Evolutionary conservation across 805 yeast genomes (phyloP), one percentile per base, ranked within the genome.

Genomic region (Metschnikowia cubensis): DNA sequence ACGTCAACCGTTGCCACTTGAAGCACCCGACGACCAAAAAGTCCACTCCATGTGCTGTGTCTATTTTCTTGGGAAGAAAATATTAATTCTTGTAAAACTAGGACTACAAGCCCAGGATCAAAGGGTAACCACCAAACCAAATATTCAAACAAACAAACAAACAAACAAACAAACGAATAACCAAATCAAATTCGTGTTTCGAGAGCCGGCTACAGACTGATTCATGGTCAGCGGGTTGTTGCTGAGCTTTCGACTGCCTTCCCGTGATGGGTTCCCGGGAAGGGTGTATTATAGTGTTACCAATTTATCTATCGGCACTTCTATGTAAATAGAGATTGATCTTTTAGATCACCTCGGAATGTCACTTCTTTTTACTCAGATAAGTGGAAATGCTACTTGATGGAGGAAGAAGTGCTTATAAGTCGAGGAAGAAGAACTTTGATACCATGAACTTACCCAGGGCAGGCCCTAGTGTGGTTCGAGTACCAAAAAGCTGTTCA

Each of bases 61-160:
- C 70, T 42, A 71, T 73, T 57, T 71, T 76, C 54, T 62, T 73
- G 59, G 73, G 74, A 39, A 71, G 68, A 53, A 64, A 66, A 54
- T 43, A 35, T 15, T 43, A 35, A 15, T 11, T 15, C n/a, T 13
- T 21, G 29, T 34, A 40, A 15, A 17, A 31, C 13, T n/a, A 20
- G 37, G 45, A 33, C 36, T 15, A 34, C 10, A 33, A 10, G 44
- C 31, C 44, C 44, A 31, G 8, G 34, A 13, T 33, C 37, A 22
- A 18, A 20, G 34, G 37, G 41, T 33, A 32, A 42, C 21, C n/a
- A 36, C 21, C 41, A 38, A 42, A 18, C 20, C 21, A 41, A 33
- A 33, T 42, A 32, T 32, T 42, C 29, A 4, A 10, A 20, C 21
- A 20, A 20, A 20, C 21, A 20, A 25, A 25, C 8, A 25, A 8